Base-by-base conservation (phyloP, 2,329 filamentous ascomycete genomes). In the Cladorrhinum sp. region DNA sequence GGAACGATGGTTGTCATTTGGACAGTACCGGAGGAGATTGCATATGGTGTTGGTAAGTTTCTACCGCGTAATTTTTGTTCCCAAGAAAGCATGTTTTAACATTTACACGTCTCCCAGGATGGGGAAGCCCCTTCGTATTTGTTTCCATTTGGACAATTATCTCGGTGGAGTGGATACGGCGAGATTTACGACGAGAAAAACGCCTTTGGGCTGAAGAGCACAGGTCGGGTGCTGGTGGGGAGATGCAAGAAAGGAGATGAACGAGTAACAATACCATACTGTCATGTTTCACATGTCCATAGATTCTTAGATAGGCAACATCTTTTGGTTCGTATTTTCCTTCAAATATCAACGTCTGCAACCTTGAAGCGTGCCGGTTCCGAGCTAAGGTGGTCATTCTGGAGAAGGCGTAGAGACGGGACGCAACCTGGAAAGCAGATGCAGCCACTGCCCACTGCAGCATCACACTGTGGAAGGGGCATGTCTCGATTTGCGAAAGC, bases 1-100 rank as follows among this genome's bases (percentile, higher is more conserved):
- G 76, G 74, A 18, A 77, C 79, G 16, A 77, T 81, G 10, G 76
- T 75, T 0, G 73, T 82, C 2, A 70, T 83, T 41, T 81, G 81
- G 68, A 80, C 78, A 0, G 75, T 80, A 4, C 72, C 76, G 0
- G 70, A 79, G 62, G 72, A 76, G 23, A 74, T 81, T 36, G 81
- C 78, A 9, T 84, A 81, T 57, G 73, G 73, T 24, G 68, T 76
- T 59, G 73, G 74, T 76, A 62, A 65, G 71, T 71, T 20, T 25
- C 18, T 20, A 18, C 22, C 24, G 20, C 51, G 2, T n/a, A 2
- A 2, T 13, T 10, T 16, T 22, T 48, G 9, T 50, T n/a, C 1
- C 10, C 32, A 6, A 10, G 13, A 5, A 2, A 12, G 9, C 18
- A 27, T 50, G 18, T 59, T n/a, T n/a, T 60, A 52, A 62, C 45